These are phyloP conservation scores for Paecilomyces fulvus DNA, from an alignment of 2,329 filamentous ascomycete genomes.

Conservation along the genomic window DNA sequence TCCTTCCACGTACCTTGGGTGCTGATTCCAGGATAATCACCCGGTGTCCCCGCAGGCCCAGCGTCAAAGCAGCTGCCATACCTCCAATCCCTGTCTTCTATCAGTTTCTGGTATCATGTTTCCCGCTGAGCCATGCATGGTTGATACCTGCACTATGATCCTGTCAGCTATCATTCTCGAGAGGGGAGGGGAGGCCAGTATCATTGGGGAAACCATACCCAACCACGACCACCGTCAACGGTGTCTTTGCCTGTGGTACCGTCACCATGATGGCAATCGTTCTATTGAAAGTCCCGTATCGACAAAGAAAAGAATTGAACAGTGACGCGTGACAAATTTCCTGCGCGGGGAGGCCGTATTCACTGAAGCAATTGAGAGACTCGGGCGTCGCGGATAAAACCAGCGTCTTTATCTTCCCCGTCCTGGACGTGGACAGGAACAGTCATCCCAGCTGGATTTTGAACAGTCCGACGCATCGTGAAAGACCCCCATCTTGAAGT, in stretches of 20 bases:
- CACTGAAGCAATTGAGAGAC: not conserved
- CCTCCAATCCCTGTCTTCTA: constrained; percentile 24
- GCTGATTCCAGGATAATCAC: constrained; percentile 26
- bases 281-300: constrained; percentile 4
- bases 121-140: not conserved
- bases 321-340: not conserved
- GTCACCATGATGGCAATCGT: constrained; percentile 7
- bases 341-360: not conserved
- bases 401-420: not conserved
- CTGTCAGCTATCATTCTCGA: not conserved
- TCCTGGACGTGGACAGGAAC: not conserved
- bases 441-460: not conserved
- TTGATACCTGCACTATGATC: constrained; percentile 20
- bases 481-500: not conserved
- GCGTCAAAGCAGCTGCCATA: constrained; percentile 25
- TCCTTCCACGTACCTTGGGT: constrained; percentile 18
- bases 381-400: not conserved
- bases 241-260: constrained; percentile 15
- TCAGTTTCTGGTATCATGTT: not conserved
- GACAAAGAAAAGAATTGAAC: not conserved
- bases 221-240: constrained; percentile 25
- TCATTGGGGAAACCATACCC: constrained; percentile 16
- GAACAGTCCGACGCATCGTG: not conserved
- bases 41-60: constrained; percentile 25
- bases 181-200: not conserved